These are phyloP conservation scores for Entomortierella lignicola DNA, from an alignment of 192 early-diverging fungal species.

Conservation along the genomic window DNA sequence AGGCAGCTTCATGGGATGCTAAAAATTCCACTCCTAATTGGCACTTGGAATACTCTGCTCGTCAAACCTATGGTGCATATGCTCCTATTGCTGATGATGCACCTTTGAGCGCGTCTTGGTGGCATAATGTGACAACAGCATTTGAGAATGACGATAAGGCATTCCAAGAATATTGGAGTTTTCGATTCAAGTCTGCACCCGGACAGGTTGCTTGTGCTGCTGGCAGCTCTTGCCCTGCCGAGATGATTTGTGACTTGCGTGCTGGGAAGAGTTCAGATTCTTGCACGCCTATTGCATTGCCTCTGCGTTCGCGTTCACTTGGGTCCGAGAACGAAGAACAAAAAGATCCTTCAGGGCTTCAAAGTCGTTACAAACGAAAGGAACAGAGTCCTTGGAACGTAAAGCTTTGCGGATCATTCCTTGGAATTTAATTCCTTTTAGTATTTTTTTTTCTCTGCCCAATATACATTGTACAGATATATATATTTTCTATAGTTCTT, in stretches of 20 bases:
- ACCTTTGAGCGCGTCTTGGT: constrained; percentile 61
- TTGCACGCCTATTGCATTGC: constrained; percentile 22
- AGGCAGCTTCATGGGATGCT: constrained; percentile 56
- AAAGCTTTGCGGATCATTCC: no score
- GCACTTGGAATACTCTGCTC: constrained; percentile 66
- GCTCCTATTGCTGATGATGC: constrained; percentile 20
- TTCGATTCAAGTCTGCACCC: constrained; percentile 52
- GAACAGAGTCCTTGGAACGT: constrained; percentile 27
- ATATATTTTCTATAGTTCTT: neutral
- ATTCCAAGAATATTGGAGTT: constrained; percentile 59
- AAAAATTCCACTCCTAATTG: constrained; percentile 52
- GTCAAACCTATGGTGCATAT: constrained; percentile 53
- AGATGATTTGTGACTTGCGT: constrained; percentile 43
- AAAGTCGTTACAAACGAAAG: constrained; percentile 38
- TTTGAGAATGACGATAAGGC: constrained; percentile 50
- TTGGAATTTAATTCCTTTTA: no score
- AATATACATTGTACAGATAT: neutral
- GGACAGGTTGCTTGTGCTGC: constrained; percentile 20
- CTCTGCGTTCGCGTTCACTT: constrained; percentile 9
- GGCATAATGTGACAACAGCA: constrained; percentile 61
- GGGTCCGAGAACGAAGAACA: no score
- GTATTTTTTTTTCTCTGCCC: no score
- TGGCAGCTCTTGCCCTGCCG: constrained; percentile 16
- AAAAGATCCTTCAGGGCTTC: constrained; percentile 24
- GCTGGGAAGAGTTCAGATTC: constrained; percentile 44